These are phyloP conservation scores for Phytopythium helicoides DNA, from an alignment of 352 stramenopile species.

Conservation along the genomic window DNA sequence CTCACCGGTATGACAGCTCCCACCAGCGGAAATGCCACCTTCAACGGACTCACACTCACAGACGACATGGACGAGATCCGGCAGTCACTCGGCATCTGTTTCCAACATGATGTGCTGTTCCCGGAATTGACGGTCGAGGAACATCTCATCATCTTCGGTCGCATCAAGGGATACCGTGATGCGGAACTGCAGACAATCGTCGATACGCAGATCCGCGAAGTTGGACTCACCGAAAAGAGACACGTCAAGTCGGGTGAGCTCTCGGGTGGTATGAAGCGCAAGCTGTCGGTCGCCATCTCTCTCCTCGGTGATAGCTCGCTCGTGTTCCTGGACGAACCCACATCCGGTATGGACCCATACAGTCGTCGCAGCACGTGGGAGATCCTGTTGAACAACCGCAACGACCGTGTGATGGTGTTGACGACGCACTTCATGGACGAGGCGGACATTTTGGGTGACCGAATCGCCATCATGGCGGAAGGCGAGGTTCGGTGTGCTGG, in stretches of 20 bases:
- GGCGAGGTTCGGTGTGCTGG: constrained; percentile 73
- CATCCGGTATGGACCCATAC: constrained; percentile 95
- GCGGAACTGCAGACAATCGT: constrained; percentile 29
- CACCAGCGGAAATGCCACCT: constrained; percentile 49
- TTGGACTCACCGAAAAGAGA: constrained; percentile 65
- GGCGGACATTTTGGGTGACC: constrained; percentile 80
- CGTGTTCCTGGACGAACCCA: constrained; percentile 91
- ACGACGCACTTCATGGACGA: constrained; percentile 96
- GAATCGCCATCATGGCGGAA: constrained; percentile 84
- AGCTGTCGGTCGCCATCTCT: constrained; percentile 87
- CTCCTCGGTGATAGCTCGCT: constrained; percentile 84
- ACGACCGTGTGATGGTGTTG: constrained; percentile 77
- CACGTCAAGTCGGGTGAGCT: constrained; percentile 51
- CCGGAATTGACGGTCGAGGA: constrained; percentile 72
- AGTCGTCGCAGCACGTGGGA: constrained; percentile 92
- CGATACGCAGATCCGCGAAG: constrained; percentile 42
- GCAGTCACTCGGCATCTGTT: constrained; percentile 69
- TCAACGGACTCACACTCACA: constrained; percentile 68
- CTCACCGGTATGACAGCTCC: constrained; percentile 82
- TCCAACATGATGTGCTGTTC: constrained; percentile 84
- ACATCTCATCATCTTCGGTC: constrained; percentile 69
- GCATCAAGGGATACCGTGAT: constrained; percentile 53
- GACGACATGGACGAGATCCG: constrained; percentile 77
- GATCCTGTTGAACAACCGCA: constrained; percentile 57
- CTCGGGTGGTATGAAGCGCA: constrained; percentile 90